These are phyloP conservation scores for Loxodes magnus DNA, from an alignment of 73 alveolate species.

Conservation along the genomic window DNA sequence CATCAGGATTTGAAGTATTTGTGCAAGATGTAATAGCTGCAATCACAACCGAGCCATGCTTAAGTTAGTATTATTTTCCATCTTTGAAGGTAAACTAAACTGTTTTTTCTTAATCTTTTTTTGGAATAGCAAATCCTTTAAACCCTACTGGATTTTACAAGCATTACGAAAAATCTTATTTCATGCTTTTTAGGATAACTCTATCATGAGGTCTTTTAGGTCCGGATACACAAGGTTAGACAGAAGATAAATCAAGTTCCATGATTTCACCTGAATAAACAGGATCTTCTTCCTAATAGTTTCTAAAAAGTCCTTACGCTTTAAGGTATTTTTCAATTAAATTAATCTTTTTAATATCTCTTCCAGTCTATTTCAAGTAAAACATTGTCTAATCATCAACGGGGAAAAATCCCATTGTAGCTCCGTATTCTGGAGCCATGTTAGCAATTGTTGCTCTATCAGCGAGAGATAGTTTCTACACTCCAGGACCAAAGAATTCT, in stretches of 20 bases:
- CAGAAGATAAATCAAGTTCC: slow-evolving; percentile 73
- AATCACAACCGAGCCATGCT: slow-evolving; percentile 79
- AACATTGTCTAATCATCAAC: slow-evolving; percentile 68
- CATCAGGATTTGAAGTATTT: slow-evolving; percentile 82
- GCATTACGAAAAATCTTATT: slow-evolving; percentile 49
- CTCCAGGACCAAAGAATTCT: slow-evolving; percentile 86
- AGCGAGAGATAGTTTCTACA: slow-evolving; percentile 47
- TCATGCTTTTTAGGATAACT: slow-evolving; percentile 53
- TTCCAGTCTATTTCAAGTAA: slow-evolving; percentile 62
- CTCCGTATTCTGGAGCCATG: slow-evolving; percentile 92
- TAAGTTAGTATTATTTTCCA: slow-evolving; percentile 49
- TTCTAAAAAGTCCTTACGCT: slow-evolving; percentile 61
- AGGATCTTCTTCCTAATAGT: slow-evolving; percentile 46
- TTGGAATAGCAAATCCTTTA: slow-evolving; percentile 61
- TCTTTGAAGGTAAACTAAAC: slow-evolving; percentile 44
- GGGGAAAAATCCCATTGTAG: slow-evolving; percentile 90
- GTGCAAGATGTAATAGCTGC: slow-evolving; percentile 90
- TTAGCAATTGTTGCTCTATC: slow-evolving; percentile 82
- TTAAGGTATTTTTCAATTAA: slow-evolving; percentile 55
- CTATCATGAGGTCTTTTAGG: slow-evolving; percentile 90
- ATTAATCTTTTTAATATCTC: slow-evolving; percentile 44
- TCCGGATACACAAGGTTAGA: slow-evolving; percentile 74
- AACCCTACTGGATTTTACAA: slow-evolving; percentile 59
- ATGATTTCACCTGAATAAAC: slow-evolving; percentile 56
- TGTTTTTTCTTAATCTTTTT: slow-evolving; percentile 23